Percentiles rank a stretch among this genome's conserved stretches.
These are phyloP conservation scores for Salix udensis DNA, from an alignment of 345 rosid species.

Conservation along the genomic window DNA sequence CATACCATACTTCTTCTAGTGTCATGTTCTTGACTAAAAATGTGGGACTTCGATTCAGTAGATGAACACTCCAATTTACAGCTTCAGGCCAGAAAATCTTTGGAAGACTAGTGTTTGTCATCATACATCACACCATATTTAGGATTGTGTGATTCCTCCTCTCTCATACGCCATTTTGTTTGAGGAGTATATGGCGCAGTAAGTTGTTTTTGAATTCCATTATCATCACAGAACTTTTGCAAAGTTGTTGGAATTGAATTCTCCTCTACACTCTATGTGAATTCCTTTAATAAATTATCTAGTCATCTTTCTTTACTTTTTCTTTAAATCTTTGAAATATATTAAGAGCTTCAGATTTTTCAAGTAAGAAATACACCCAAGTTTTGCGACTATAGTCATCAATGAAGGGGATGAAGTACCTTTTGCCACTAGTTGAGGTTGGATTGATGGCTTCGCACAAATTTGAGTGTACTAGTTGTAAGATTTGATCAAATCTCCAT, in stretches of 20 bases:
- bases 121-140: neutral
- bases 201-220: too few species aligned
- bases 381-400: neutral
- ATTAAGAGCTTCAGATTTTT: neutral
- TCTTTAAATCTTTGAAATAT: neutral
- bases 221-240: too few species aligned
- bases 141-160: too few species aligned
- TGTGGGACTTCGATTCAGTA: too few species aligned
- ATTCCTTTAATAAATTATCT: too few species aligned
- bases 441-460: neutral
- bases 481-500: neutral
- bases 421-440: neutral
- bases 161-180: too few species aligned
- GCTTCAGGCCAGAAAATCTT: neutral
- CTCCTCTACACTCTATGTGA: too few species aligned
- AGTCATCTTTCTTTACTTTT: neutral
- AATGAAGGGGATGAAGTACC: neutral
- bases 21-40: too few species aligned
- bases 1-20: too few species aligned
- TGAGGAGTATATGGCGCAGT: too few species aligned
- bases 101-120: neutral
- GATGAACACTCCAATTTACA: neutral
- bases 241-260: too few species aligned
- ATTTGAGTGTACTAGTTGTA: neutral
- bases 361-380: neutral